Conservation (phyloP, 225 moss, liverwort and hornwort species). For the Rhytidiadelphus loreus region DNA sequence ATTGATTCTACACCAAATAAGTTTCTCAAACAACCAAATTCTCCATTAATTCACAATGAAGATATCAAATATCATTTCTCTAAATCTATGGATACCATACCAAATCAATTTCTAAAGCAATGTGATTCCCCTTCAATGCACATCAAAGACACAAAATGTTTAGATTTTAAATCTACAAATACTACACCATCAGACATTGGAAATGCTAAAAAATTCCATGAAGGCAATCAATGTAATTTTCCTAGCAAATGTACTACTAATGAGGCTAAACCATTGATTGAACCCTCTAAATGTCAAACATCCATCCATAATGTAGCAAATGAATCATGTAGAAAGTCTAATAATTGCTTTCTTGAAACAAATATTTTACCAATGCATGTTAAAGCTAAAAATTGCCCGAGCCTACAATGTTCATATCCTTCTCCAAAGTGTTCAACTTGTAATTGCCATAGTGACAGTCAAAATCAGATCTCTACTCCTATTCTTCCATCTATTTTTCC, state of each 20-base stretch:
- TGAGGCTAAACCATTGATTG: neutral
- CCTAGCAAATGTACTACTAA: neutral
- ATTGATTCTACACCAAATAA: neutral
- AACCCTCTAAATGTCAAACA: neutral
- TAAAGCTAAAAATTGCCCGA: neutral
- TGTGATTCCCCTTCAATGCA: neutral
- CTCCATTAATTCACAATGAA: neutral
- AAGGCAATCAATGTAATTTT: neutral
- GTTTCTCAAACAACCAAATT: neutral
- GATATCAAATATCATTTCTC: neutral
- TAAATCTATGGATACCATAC: neutral
- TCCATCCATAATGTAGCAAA: neutral
- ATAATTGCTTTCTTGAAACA: neutral
- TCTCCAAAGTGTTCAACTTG: neutral
- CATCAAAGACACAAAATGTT: neutral
- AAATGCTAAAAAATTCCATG: neutral
- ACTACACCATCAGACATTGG: neutral
- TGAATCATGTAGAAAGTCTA: neutral
- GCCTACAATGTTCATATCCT: neutral
- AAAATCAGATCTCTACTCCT: neutral
- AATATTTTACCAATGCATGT: neutral
- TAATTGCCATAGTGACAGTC: neutral
- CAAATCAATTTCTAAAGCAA: neutral
- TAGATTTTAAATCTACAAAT: neutral
- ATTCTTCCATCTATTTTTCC: neutral